phyloP scores from a whole-genome alignment of 2,329 filamentous ascomycete genomes.

The Diaporthe ampelina region DNA sequence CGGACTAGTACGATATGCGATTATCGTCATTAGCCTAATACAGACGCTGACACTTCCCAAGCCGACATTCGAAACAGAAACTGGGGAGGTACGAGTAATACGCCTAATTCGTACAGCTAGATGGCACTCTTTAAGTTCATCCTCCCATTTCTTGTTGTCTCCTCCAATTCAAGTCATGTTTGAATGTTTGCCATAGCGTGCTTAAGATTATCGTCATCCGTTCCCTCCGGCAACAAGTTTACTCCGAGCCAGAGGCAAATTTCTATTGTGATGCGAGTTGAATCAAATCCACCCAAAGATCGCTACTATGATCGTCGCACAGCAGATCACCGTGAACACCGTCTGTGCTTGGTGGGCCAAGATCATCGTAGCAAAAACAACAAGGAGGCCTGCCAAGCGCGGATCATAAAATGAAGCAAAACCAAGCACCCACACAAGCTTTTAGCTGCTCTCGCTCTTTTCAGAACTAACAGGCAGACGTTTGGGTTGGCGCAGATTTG shows the following conservation, averaged over 20 bases:
- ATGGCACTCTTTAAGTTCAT: neutral
- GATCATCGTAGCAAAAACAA: neutral
- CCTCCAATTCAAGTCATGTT: neutral
- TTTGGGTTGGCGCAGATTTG: conserved; percentile 9
- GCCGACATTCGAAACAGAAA: neutral
- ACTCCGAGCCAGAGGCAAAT: conserved; percentile 1
- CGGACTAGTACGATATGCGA: neutral
- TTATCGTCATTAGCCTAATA: neutral
- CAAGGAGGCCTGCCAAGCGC: conserved; percentile 20
- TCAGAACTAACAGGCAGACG: conserved; percentile 22
- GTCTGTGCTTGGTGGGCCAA: conserved; percentile 13
- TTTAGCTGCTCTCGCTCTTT: conserved; percentile 21
- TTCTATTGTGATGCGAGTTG: neutral
- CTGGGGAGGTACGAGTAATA: neutral
- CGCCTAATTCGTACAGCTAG: neutral
- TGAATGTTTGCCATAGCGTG: conserved; percentile 4
- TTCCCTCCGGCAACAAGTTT: neutral
- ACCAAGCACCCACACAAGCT: conserved; percentile 28
- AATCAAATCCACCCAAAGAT: conserved; percentile 4
- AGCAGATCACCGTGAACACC: conserved; percentile 14
- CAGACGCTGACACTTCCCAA: neutral
- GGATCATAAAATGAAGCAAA: conserved; percentile 20
- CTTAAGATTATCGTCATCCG: neutral
- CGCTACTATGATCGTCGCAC: conserved; percentile 19
- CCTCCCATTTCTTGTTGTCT: neutral